phyloP scores from a whole-genome alignment of 768 basidiomycete species.

The Leucocoprinus leucothites region DNA sequence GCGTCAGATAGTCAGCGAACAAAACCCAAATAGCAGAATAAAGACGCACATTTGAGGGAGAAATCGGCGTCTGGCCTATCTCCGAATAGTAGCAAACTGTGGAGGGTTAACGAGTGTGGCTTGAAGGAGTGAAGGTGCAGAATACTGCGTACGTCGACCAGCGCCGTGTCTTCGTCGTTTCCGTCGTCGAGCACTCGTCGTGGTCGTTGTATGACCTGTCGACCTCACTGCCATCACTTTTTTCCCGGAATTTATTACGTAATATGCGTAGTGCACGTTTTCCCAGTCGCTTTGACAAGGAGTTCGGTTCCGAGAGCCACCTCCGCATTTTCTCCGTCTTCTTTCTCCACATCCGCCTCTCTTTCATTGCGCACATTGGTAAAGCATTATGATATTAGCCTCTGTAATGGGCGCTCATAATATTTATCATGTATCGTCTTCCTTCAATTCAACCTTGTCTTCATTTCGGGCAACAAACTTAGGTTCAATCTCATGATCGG shows the following conservation, averaged over 20 bases:
- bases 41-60: background rate
- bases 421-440: too few species aligned
- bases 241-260: constrained; percentile 4
- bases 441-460: too few species aligned
- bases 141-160: constrained; percentile 5
- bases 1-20: background rate
- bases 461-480: too few species aligned
- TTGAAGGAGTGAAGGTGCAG: constrained; percentile 10
- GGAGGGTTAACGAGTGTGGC: background rate
- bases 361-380: too few species aligned
- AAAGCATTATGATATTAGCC: too few species aligned
- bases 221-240: background rate
- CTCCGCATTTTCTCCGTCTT: too few species aligned
- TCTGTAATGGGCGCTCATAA: too few species aligned
- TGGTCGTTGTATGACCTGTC: background rate
- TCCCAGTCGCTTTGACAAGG: constrained; percentile 7
- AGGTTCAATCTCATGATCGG: too few species aligned
- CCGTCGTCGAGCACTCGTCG: constrained; percentile 6
- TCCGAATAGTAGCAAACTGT: constrained; percentile 6
- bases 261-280: background rate
- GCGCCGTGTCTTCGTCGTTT: constrained; percentile 7
- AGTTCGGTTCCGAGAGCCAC: too few species aligned
- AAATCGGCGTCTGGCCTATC: constrained; percentile 1
- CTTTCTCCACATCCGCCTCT: too few species aligned
- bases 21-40: background rate